A percentile compares a stretch with the other conserved stretches of the same genome.
These are phyloP conservation scores for Moesziomyces sp. DNA, from an alignment of 1,284 basidiomycete genomes.

Conservation along the genomic window DNA sequence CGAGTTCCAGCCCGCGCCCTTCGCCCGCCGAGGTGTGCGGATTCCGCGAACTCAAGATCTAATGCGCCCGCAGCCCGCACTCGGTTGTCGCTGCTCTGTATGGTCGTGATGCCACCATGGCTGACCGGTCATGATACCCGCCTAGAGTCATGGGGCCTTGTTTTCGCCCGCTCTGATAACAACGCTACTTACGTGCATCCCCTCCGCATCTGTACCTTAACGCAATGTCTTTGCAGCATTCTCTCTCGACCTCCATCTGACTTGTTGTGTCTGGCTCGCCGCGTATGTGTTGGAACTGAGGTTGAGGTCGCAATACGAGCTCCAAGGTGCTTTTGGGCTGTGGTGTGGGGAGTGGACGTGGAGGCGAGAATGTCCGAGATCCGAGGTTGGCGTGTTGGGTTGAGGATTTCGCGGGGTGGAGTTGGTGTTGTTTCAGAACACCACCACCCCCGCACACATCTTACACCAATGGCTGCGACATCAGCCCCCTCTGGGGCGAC, in stretches of 20 bases:
- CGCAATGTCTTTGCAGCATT: slow-evolving; percentile 3
- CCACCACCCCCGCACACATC: background rate
- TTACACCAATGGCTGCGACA: slow-evolving; percentile 4
- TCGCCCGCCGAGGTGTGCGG: slow-evolving; percentile 51
- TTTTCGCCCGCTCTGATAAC: background rate
- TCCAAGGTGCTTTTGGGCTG: too few species aligned
- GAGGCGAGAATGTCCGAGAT: too few species aligned
- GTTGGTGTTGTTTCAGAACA: too few species aligned
- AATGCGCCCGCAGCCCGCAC: background rate
- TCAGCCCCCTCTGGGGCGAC: background rate
- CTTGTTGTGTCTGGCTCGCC: too few species aligned
- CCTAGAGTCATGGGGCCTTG: too few species aligned
- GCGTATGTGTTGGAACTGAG: too few species aligned
- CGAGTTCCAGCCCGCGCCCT: slow-evolving; percentile 11
- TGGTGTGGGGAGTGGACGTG: too few species aligned
- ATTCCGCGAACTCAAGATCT: slow-evolving; percentile 58
- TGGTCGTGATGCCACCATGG: background rate
- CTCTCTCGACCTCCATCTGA: background rate
- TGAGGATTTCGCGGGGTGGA: too few species aligned
- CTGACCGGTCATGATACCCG: background rate
- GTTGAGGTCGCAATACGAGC: too few species aligned
- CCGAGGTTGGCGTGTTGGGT: too few species aligned
- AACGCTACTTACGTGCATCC: background rate
- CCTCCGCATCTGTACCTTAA: slow-evolving; percentile 4
- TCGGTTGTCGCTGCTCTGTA: background rate